phyloP scores from a whole-genome alignment of 2,329 filamentous ascomycete genomes.

The Cryphonectria parasitica region DNA sequence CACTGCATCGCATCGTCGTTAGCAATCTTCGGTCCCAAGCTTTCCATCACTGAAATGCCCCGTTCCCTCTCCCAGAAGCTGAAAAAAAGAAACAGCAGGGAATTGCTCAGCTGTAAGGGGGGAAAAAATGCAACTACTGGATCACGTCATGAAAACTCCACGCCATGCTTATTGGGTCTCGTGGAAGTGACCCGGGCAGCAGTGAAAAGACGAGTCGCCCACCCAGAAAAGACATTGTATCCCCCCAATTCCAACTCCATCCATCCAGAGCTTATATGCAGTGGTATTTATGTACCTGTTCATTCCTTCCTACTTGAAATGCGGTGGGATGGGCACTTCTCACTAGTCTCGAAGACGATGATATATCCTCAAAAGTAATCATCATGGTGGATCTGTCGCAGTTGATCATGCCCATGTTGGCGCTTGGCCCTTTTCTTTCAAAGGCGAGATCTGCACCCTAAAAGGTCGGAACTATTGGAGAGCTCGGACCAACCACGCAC shows the following conservation, averaged over 20 bases:
- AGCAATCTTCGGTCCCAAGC: neutral
- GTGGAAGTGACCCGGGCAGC: neutral
- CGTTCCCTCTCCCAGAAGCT: neutral
- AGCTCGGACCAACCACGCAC: neutral
- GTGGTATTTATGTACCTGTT: no score
- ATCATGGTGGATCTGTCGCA: neutral
- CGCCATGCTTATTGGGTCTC: neutral
- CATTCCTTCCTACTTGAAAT: neutral
- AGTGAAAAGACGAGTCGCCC: neutral
- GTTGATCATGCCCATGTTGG: neutral
- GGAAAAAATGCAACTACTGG: neutral
- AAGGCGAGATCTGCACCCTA: neutral
- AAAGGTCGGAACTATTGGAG: neutral
- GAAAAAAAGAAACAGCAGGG: neutral
- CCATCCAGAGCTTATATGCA: neutral
- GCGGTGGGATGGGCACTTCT: neutral
- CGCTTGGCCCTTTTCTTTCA: neutral
- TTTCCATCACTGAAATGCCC: neutral
- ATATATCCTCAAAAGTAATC: neutral
- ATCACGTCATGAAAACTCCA: neutral
- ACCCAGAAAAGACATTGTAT: neutral
- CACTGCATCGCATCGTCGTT: neutral
- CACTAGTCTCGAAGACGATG: neutral
- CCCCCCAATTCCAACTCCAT: neutral
- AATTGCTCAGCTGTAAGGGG: neutral